Base-by-base conservation (phyloP, 108 stramenopile species). In the Pseudonitzschia delicatissima region DNA sequence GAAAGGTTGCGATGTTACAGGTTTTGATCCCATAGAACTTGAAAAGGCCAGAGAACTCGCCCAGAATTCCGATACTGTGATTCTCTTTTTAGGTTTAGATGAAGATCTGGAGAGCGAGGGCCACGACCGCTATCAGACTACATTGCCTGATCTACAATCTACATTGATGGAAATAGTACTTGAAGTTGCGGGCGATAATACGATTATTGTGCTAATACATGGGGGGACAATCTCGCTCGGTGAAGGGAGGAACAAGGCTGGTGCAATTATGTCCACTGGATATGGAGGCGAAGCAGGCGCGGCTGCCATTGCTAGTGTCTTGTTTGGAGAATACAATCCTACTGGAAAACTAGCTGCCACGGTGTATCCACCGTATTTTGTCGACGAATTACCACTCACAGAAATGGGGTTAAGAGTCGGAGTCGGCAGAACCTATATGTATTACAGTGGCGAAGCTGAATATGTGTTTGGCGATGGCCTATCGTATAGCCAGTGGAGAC, bases 401-500 rank as follows among this genome's bases (percentile, higher is more conserved):
- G 73, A 80, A 62, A 80, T 79, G 79, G 62, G 72, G 21, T 52
- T 85, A 62, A 61, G 53, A 17, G 49, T 62, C n/a, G 67, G 77
- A 26, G 75, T 76, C 1, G 83, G 83, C 23, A 45, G 83, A 35
- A 80, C 83, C 0, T 61, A 85, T 45, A 66, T 74, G 61, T 85
- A 79, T 49, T 81, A 81, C 34, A 55, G 29, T 21, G 83, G 77
- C 9, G n/a, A 23, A 3, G 47, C 66, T 3, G 74, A 76, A 29
- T 85, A 57, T 71, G 45, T 63, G 2, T 85, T 85, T 79, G 83
- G 83, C 5, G 66, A 79, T 51, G 83, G 83, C 3, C 55, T 85
- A 6, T 74, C 73, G n/a, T 84, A 84, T 66, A 68, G 66, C 29
- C 3, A 39, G 5, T 74, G 73, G 73, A 27, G 27, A 18, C 26